Percentiles rank a stretch among this genome's conserved stretches.
Conservation (phyloP, 2,329 filamentous ascomycete species). For the Alternaria arbusti region DNA sequence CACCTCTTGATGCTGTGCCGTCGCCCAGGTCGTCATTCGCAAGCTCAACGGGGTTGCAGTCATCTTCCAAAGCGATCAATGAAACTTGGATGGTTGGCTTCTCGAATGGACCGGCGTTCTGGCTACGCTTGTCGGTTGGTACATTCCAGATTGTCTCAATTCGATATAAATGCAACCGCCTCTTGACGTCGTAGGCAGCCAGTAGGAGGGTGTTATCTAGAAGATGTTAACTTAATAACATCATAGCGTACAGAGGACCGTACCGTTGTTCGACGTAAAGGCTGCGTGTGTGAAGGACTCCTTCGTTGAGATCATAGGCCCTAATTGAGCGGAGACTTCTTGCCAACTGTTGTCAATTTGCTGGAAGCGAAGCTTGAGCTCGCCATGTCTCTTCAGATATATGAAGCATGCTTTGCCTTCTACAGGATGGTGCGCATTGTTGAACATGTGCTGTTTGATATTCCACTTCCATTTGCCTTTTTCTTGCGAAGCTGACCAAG, state of each 20-base stretch:
- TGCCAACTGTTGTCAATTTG: slow-evolving; percentile 75
- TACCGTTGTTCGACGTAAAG: slow-evolving; percentile 71
- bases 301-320: slow-evolving; percentile 71
- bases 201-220: slow-evolving; percentile 63
- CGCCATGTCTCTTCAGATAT: slow-evolving; percentile 75
- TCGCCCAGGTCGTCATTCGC: slow-evolving; percentile 30
- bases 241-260: slow-evolving; percentile 52
- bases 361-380: slow-evolving; percentile 77
- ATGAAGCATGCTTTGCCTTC: slow-evolving; percentile 75
- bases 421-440: slow-evolving; percentile 76
- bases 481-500: slow-evolving; percentile 49
- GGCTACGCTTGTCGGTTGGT: slow-evolving; percentile 63
- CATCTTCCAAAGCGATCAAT: slow-evolving; percentile 36
- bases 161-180: slow-evolving; percentile 75
- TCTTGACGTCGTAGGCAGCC: slow-evolving; percentile 71
- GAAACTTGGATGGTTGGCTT: slow-evolving; percentile 42
- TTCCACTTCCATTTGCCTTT: slow-evolving; percentile 70
- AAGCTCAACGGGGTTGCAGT: slow-evolving; percentile 39
- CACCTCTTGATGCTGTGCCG: slow-evolving; percentile 29
- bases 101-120: slow-evolving; percentile 51
- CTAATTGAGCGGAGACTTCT: slow-evolving; percentile 75
- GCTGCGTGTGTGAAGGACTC: slow-evolving; percentile 50
- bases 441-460: slow-evolving; percentile 67
- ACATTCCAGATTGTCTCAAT: slow-evolving; percentile 76
- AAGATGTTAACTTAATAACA: neutral